These are phyloP conservation scores for Penicillium sp. DNA, from an alignment of 2,329 filamentous ascomycete genomes.

Conservation along the genomic window DNA sequence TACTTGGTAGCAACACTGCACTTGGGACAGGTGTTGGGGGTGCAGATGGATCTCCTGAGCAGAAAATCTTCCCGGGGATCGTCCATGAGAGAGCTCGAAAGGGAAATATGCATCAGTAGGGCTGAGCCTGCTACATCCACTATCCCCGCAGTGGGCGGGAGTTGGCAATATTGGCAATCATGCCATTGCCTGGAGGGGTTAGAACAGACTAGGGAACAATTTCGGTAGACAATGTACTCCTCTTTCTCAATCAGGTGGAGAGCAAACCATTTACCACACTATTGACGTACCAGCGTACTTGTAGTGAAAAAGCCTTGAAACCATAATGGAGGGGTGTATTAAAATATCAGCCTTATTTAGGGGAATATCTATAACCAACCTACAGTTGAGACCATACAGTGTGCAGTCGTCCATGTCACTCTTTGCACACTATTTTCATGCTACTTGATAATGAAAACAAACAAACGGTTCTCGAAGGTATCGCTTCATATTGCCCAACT, in stretches of 20 bases:
- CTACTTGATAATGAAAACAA: neutral
- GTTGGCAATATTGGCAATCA: no score
- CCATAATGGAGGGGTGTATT: neutral
- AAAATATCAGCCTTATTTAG: neutral
- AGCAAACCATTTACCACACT: no score
- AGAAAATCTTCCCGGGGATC: slow-evolving; percentile 44
- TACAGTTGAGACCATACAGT: neutral
- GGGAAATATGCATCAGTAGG: slow-evolving; percentile 18
- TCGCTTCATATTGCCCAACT: slow-evolving; percentile 64
- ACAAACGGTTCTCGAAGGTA: neutral
- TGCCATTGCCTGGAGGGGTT: neutral
- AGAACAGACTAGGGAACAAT: neutral
- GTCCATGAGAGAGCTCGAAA: slow-evolving; percentile 39
- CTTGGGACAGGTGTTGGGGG: slow-evolving; percentile 9
- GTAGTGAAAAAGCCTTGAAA: neutral
- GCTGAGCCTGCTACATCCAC: neutral
- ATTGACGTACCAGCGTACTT: neutral
- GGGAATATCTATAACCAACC: neutral
- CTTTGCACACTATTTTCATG: neutral
- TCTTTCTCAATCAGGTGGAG: neutral
- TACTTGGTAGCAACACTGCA: slow-evolving; percentile 3
- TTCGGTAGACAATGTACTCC: neutral
- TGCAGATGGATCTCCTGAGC: slow-evolving; percentile 29
- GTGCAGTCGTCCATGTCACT: neutral
- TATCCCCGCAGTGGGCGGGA: neutral